phyloP scores from a whole-genome alignment of 805 yeast genomes.

The Starmerella asiatica region DNA sequence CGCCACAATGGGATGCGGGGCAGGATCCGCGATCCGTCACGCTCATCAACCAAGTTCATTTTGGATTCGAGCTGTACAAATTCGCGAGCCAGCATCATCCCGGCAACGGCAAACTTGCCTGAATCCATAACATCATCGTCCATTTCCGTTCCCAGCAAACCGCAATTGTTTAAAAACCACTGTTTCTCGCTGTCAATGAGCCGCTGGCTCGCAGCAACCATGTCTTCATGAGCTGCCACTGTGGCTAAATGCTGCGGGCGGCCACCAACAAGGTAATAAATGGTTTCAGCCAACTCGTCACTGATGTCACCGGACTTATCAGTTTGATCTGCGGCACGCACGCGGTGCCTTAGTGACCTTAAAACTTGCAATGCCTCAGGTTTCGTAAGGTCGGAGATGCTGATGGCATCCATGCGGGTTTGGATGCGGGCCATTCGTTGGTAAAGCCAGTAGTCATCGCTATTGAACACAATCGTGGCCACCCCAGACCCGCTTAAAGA shows the following conservation, averaged over 20 bases:
- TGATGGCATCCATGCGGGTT: conserved; percentile 59
- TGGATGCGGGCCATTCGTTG: conserved; percentile 60
- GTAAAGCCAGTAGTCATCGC: conserved; percentile 80
- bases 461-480: conserved; percentile 56
- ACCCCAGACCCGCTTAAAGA: conserved; percentile 58
- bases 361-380: conserved; percentile 44
- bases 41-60: not conserved
- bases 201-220: conserved; percentile 46
- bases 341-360: conserved; percentile 32
- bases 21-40: conserved; percentile 25
- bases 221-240: conserved; percentile 31
- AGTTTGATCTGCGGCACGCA: not conserved
- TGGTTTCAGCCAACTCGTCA: conserved; percentile 35
- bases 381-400: conserved; percentile 46
- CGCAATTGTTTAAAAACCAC: conserved; percentile 77
- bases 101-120: conserved; percentile 62
- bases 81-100: conserved; percentile 58
- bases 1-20: conserved; percentile 75
- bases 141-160: conserved; percentile 61
- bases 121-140: conserved; percentile 81
- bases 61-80: conserved; percentile 54
- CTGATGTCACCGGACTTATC: conserved; percentile 30
- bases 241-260: conserved; percentile 70
- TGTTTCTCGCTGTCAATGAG: conserved; percentile 69
- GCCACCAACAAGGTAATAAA: conserved; percentile 66